A percentile compares a stretch with the other conserved stretches of the same genome.
phyloP scores from a whole-genome alignment of 1,284 basidiomycete genomes.

The Pterulicium gracile region DNA sequence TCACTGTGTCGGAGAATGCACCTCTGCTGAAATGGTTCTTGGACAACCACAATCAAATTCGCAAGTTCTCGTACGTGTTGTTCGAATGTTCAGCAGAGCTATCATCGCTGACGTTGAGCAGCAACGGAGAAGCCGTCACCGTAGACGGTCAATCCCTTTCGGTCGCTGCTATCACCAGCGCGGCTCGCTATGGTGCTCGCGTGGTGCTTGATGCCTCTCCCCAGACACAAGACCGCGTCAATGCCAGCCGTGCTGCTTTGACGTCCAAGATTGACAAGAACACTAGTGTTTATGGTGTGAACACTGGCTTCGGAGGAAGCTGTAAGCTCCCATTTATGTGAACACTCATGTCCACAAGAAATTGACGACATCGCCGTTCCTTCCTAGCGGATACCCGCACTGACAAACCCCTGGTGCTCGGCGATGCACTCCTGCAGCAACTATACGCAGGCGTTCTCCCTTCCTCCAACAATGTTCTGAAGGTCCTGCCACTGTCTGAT shows the following conservation, averaged over 20 bases:
- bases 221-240: slow-evolving; percentile 36
- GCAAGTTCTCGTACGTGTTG: not conserved
- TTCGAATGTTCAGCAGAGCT: not conserved
- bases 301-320: slow-evolving; percentile 75
- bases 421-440: slow-evolving; percentile 70
- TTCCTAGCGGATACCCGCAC: slow-evolving; percentile 57
- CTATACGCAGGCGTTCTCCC: slow-evolving; percentile 65
- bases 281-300: slow-evolving; percentile 70
- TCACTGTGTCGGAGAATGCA: not conserved
- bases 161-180: slow-evolving; percentile 63
- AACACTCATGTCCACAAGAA: not conserved
- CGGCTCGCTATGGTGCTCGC: slow-evolving; percentile 48
- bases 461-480: slow-evolving; percentile 28
- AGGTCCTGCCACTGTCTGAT: slow-evolving; percentile 51
- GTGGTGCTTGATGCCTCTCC: slow-evolving; percentile 43
- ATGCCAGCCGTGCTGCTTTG: slow-evolving; percentile 51
- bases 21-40: too few species aligned
- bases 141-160: slow-evolving; percentile 64
- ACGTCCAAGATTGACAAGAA: slow-evolving; percentile 55
- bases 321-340: slow-evolving; percentile 26
- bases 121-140: slow-evolving; percentile 46
- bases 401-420: slow-evolving; percentile 55
- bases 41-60: too few species aligned
- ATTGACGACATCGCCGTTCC: slow-evolving; percentile 13
- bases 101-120: slow-evolving; percentile 14